Evolutionary conservation across 768 basidiomycete species (phyloP).

Genomic region (Tricholoma furcatifolium): DNA sequence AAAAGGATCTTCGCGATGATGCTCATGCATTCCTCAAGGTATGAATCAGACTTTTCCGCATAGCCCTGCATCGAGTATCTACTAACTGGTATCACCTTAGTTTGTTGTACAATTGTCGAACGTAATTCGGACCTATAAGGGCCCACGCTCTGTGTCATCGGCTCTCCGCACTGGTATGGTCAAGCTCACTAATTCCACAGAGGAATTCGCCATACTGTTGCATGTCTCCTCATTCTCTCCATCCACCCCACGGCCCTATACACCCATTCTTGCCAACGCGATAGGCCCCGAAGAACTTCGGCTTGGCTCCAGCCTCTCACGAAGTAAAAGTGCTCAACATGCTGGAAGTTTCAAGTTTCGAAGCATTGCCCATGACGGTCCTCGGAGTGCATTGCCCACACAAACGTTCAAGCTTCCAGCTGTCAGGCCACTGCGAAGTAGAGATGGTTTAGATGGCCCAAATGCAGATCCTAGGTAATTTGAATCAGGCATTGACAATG

Average conservation of each 20-base stretch:
- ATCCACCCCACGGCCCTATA: slow-evolving; percentile 52
- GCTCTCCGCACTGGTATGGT: slow-evolving; percentile 69
- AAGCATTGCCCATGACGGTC: slow-evolving; percentile 35
- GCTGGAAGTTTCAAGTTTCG: slow-evolving; percentile 39
- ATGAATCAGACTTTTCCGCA: slow-evolving; percentile 13
- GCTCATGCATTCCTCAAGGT: slow-evolving; percentile 85
- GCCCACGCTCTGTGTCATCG: slow-evolving; percentile 51
- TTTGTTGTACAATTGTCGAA: slow-evolving; percentile 76
- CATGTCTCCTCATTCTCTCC: slow-evolving; percentile 83
- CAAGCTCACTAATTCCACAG: slow-evolving; percentile 76
- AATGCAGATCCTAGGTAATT: slow-evolving; percentile 17
- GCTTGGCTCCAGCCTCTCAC: slow-evolving; percentile 53
- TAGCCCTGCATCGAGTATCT: not conserved
- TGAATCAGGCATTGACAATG: no score
- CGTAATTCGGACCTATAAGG: slow-evolving; percentile 63
- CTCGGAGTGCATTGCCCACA: slow-evolving; percentile 43
- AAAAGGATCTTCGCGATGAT: slow-evolving; percentile 68
- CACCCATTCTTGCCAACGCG: slow-evolving; percentile 45
- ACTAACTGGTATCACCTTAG: slow-evolving; percentile 33
- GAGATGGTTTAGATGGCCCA: slow-evolving; percentile 9
- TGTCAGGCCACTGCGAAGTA: slow-evolving; percentile 11
- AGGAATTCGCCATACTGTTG: slow-evolving; percentile 84
- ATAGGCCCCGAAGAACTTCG: slow-evolving; percentile 44
- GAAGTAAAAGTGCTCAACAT: slow-evolving; percentile 57
- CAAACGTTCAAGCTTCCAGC: slow-evolving; percentile 20